Conservation (phyloP, 306 rosid genomes). For the Casuarina glauca region DNA sequence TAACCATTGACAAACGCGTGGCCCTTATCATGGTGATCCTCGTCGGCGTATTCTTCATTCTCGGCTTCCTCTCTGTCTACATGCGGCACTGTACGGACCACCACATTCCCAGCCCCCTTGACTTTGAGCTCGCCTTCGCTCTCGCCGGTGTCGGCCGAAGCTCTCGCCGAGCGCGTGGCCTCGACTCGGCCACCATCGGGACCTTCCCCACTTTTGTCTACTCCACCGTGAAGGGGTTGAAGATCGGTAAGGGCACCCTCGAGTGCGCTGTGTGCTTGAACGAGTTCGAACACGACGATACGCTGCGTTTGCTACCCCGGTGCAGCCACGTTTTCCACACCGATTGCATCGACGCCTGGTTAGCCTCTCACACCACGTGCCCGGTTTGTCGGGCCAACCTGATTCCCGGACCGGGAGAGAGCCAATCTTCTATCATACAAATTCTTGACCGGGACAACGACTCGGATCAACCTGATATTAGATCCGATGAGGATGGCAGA, state of each 20-base stretch:
- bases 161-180: slow-evolving; percentile 44
- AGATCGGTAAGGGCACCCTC: slow-evolving; percentile 60
- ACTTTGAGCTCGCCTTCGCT: slow-evolving; percentile 25
- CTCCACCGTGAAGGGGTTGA: slow-evolving; percentile 67
- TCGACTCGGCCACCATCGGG: slow-evolving; percentile 51
- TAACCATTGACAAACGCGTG: slow-evolving; percentile 53
- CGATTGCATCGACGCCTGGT: slow-evolving; percentile 77
- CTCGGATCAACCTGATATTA: slow-evolving; percentile 8
- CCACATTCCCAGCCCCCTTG: slow-evolving; percentile 35
- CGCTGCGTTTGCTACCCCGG: slow-evolving; percentile 84
- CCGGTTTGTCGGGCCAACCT: slow-evolving; percentile 86
- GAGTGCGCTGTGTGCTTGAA: slow-evolving; percentile 94
- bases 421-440: background rate
- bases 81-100: slow-evolving; percentile 73
- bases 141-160: slow-evolving; percentile 20
- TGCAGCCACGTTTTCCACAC: slow-evolving; percentile 90
- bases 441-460: slow-evolving; percentile 17
- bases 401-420: slow-evolving; percentile 49
- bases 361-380: slow-evolving; percentile 69
- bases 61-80: slow-evolving; percentile 78
- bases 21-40: slow-evolving; percentile 53
- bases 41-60: slow-evolving; percentile 50
- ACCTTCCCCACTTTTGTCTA: slow-evolving; percentile 77
- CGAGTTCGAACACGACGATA: slow-evolving; percentile 74
- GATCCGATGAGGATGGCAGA: background rate